These are phyloP conservation scores for Galerina marginata DNA, from an alignment of 768 basidiomycete genomes.

Conservation along the genomic window DNA sequence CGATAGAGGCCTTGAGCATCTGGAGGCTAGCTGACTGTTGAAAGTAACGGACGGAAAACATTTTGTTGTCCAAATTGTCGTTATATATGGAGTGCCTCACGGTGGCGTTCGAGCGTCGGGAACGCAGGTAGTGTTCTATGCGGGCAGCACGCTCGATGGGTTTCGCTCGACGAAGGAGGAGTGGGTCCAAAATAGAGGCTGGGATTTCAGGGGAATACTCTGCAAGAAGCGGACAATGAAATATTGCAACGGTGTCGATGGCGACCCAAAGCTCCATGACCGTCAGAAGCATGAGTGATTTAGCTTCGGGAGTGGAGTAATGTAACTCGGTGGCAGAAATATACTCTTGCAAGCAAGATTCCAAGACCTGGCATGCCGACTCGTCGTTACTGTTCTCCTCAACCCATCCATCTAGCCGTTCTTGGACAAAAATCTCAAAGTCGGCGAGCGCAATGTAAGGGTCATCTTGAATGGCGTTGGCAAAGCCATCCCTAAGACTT, in stretches of 20 bases:
- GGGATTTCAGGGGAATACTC: conserved; percentile 54
- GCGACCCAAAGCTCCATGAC: conserved; percentile 54
- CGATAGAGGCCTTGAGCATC: conserved; percentile 31
- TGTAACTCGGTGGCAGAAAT: conserved; percentile 22
- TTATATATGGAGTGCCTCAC: conserved; percentile 40
- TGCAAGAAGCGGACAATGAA: conserved; percentile 40
- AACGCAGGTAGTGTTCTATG: conserved; percentile 35
- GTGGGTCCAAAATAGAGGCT: conserved; percentile 37
- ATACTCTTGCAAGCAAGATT: conserved; percentile 27
- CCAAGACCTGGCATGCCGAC: conserved; percentile 27
- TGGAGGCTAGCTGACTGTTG: conserved; percentile 23
- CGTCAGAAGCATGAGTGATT: conserved; percentile 51
- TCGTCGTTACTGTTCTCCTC: conserved; percentile 14
- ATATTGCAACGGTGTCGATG: conserved; percentile 42
- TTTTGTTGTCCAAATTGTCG: conserved; percentile 8
- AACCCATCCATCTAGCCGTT: conserved; percentile 39
- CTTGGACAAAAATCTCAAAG: conserved; percentile 39
- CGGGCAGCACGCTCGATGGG: conserved; percentile 31
- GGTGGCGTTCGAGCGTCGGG: conserved; percentile 26
- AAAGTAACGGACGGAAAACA: conserved; percentile 44
- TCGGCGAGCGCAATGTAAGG: conserved; percentile 33
- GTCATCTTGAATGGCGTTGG: conserved; percentile 3
- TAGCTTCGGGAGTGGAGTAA: conserved; percentile 43
- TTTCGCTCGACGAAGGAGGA: conserved; percentile 42
- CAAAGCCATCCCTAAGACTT: conserved; percentile 4